A percentile compares a stretch with the other conserved stretches of the same genome.
Evolutionary conservation across 148 eudicot genomes (phyloP).

Genomic region (Camellia lanceoleosa): DNA sequence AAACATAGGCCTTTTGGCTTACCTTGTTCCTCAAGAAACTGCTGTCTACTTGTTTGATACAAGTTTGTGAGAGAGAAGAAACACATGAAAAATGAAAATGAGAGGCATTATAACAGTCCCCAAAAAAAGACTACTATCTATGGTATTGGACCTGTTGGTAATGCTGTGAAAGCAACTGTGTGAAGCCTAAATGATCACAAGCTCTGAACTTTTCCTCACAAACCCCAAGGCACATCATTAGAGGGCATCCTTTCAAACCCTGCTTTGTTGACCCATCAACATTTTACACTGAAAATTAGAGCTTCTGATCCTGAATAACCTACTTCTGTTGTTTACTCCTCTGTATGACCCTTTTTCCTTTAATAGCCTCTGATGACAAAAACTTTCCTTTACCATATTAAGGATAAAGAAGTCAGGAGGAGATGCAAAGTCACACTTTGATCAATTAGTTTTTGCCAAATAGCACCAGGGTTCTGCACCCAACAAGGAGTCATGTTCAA

Average conservation of each 20-base stretch:
- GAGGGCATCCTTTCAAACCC: slow-evolving; percentile 24
- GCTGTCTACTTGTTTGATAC: not conserved
- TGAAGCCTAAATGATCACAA: slow-evolving; percentile 18
- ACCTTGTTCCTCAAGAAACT: not conserved
- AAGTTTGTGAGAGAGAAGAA: not conserved
- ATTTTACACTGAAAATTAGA: slow-evolving; percentile 26
- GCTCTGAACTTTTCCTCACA: slow-evolving; percentile 3
- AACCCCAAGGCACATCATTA: slow-evolving; percentile 23
- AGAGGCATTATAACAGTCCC: not conserved
- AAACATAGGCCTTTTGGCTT: no score
- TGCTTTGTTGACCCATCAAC: slow-evolving; percentile 32
- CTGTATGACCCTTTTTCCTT: not conserved
- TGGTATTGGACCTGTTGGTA: not conserved
- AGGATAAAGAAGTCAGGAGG: not conserved
- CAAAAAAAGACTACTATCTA: not conserved
- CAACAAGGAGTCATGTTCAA: no score
- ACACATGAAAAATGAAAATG: not conserved
- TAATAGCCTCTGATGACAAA: not conserved
- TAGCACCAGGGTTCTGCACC: no score
- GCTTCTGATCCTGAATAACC: slow-evolving; percentile 10
- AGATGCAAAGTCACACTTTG: no score
- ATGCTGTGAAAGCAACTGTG: slow-evolving; percentile 19
- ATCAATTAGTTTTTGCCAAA: no score
- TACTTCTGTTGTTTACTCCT: not conserved
- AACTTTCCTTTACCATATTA: not conserved